phyloP scores from a whole-genome alignment of 1,284 basidiomycete species.

The Pseudozyma flocculosa region DNA sequence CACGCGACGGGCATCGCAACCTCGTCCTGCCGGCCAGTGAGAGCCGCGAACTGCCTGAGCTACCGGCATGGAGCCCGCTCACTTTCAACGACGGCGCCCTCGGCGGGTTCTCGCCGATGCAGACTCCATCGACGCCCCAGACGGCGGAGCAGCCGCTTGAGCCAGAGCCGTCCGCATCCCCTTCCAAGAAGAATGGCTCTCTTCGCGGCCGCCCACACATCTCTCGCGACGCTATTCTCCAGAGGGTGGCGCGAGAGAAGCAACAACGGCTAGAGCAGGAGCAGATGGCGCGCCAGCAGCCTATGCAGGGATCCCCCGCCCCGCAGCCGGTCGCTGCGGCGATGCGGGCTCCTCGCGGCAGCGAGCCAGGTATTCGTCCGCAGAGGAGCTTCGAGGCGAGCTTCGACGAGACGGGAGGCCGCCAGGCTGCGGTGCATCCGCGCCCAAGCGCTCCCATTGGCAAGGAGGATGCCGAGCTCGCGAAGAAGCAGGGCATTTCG shows the following conservation, averaged over 20 bases:
- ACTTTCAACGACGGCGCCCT: conserved; percentile 12
- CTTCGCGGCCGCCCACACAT: conserved; percentile 48
- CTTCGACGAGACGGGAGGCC: neutral
- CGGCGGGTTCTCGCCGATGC: neutral
- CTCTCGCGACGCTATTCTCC: conserved; percentile 50
- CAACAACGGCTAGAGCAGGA: conserved; percentile 15
- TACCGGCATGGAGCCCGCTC: conserved; percentile 53
- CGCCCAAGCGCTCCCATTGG: conserved; percentile 21
- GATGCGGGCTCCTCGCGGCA: neutral
- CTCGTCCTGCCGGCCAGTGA: neutral
- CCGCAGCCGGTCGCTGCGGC: neutral
- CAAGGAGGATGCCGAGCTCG: neutral
- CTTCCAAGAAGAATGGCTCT: conserved; percentile 7
- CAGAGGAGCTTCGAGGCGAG: neutral
- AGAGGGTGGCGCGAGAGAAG: conserved; percentile 47
- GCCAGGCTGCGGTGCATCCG: neutral
- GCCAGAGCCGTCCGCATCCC: too few relatives aligned
- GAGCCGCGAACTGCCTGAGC: conserved; percentile 21
- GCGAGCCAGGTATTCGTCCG: neutral
- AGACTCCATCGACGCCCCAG: neutral
- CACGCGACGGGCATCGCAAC: conserved; percentile 5
- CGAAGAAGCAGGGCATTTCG: too few relatives aligned
- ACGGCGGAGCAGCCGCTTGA: neutral
- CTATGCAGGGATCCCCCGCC: neutral
- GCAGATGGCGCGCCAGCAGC: neutral